phyloP scores from a whole-genome alignment of 352 stramenopile species.

The Pythium folliculosum region DNA sequence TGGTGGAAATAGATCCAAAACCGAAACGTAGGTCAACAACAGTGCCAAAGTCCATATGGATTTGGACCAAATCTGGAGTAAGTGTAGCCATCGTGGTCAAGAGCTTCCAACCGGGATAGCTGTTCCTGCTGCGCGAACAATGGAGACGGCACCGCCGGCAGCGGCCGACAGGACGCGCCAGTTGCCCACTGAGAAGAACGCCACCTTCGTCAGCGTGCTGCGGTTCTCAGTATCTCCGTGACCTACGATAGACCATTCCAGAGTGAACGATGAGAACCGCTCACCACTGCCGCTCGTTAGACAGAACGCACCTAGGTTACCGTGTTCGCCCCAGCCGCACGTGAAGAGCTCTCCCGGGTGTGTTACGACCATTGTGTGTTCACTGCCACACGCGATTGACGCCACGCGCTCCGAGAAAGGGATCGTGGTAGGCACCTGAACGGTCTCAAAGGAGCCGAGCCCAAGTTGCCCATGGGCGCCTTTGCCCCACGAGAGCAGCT shows the following conservation, averaged over 20 bases:
- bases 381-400: constrained; percentile 71
- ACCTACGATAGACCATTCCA: constrained; percentile 29
- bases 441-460: constrained; percentile 25
- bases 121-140: constrained; percentile 34
- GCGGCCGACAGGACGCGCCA: constrained; percentile 38
- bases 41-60: background rate
- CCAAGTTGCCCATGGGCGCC: constrained; percentile 73
- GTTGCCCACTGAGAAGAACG: constrained; percentile 42
- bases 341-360: constrained; percentile 60
- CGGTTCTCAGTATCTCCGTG: constrained; percentile 57
- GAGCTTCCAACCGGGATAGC: background rate
- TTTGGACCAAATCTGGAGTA: background rate
- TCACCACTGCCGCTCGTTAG: background rate
- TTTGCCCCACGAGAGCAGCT: constrained; percentile 74
- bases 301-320: constrained; percentile 66
- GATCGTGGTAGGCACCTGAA: constrained; percentile 13
- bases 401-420: constrained; percentile 33
- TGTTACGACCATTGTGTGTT: constrained; percentile 68
- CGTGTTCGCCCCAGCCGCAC: constrained; percentile 83
- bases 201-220: constrained; percentile 38
- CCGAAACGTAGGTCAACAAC: background rate
- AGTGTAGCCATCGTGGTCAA: constrained; percentile 2
- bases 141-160: constrained; percentile 67
- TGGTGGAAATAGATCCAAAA: constrained; percentile 15
- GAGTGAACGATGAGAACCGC: background rate